Conservation (phyloP, 2,329 filamentous ascomycete species). For the Dothideomycetidae sp. region DNA sequence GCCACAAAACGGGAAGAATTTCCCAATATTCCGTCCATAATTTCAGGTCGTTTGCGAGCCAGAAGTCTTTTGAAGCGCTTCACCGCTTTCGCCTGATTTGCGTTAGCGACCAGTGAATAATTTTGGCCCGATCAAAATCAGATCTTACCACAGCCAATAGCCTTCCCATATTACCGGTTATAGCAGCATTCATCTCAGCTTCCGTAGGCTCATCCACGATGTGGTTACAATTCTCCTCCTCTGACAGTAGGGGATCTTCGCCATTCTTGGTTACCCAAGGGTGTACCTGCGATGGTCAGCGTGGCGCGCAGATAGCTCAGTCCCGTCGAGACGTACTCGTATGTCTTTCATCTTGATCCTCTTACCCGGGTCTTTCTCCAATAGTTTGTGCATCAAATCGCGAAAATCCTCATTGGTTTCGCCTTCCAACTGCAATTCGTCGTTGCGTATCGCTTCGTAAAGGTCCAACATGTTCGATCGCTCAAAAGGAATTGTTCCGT, state of each 20-base stretch:
- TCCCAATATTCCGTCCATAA: slow-evolving; percentile 46
- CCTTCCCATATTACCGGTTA: slow-evolving; percentile 78
- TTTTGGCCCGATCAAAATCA: background rate
- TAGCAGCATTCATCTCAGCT: slow-evolving; percentile 77
- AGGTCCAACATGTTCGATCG: slow-evolving; percentile 66
- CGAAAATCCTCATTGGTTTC: slow-evolving; percentile 54
- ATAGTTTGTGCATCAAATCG: slow-evolving; percentile 56
- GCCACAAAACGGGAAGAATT: slow-evolving; percentile 43
- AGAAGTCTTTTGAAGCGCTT: slow-evolving; percentile 72
- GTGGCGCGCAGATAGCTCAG: slow-evolving; percentile 2
- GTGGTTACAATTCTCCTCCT: slow-evolving; percentile 73
- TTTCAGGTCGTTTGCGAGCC: slow-evolving; percentile 38
- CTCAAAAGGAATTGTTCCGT: slow-evolving; percentile 78
- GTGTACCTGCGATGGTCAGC: slow-evolving; percentile 49
- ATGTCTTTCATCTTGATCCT: slow-evolving; percentile 73
- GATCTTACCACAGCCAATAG: slow-evolving; percentile 65
- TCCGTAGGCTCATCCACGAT: slow-evolving; percentile 74
- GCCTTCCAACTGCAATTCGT: slow-evolving; percentile 47
- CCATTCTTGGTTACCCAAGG: slow-evolving; percentile 82
- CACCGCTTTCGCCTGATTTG: slow-evolving; percentile 85
- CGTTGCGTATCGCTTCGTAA: slow-evolving; percentile 72
- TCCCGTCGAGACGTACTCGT: slow-evolving; percentile 50
- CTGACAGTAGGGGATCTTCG: slow-evolving; percentile 60
- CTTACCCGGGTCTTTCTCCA: slow-evolving; percentile 74
- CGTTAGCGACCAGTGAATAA: background rate